Evolutionary conservation across 352 stramenopile genomes (phyloP).

Genomic region (Pythium sukuiense): DNA sequence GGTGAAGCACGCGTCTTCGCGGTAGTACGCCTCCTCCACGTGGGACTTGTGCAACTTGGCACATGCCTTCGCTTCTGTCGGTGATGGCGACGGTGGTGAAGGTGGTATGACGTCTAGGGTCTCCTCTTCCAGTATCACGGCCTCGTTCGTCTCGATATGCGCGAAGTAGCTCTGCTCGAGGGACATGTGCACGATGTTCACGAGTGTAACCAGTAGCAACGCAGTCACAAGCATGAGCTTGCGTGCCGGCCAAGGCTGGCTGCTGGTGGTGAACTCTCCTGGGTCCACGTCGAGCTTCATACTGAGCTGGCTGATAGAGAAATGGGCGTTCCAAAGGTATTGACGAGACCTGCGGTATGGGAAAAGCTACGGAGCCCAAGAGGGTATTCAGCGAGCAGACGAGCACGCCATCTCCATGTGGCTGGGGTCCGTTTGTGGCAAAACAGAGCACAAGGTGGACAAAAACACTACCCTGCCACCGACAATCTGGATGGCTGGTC

Average conservation of each 20-base stretch:
- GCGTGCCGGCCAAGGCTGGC: neutral
- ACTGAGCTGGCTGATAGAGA: neutral
- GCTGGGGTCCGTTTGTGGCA: too few species aligned
- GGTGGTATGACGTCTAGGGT: neutral
- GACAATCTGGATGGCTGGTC: too few species aligned
- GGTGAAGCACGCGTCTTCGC: constrained; percentile 18
- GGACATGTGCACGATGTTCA: constrained; percentile 1
- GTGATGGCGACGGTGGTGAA: too few species aligned
- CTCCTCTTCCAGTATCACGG: neutral
- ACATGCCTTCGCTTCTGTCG: neutral
- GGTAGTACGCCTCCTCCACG: constrained; percentile 3
- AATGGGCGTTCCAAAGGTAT: neutral
- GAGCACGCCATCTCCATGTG: neutral
- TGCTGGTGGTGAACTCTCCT: neutral
- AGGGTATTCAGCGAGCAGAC: neutral
- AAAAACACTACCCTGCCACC: too few species aligned
- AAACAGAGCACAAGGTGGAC: too few species aligned
- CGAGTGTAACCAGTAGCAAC: constrained; percentile 10
- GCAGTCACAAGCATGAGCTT: constrained; percentile 5
- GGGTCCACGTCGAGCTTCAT: neutral
- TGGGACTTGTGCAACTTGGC: neutral
- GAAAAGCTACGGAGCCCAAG: neutral
- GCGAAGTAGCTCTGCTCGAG: constrained; percentile 10
- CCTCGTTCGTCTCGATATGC: neutral
- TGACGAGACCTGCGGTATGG: too few species aligned